Conservation (phyloP, 805 yeast species). For the Nakazawaea wyomingensis region DNA sequence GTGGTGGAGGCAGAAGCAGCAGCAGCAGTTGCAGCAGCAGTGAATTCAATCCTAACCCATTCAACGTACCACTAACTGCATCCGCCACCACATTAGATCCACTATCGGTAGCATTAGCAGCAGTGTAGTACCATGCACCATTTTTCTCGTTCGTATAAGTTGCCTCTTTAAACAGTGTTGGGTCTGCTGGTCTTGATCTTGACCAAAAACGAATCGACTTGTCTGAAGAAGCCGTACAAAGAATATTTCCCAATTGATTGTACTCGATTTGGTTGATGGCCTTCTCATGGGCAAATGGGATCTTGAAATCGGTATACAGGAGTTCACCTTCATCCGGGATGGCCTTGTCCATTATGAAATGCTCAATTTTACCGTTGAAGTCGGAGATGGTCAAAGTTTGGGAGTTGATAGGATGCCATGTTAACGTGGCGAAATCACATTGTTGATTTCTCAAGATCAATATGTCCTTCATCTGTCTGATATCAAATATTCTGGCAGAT, state of each 20-base stretch:
- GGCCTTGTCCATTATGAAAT: constrained; percentile 58
- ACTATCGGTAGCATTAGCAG: constrained; percentile 21
- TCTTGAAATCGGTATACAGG: constrained; percentile 23
- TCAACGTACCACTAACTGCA: background rate
- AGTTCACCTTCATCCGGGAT: constrained; percentile 29
- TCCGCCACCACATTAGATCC: background rate
- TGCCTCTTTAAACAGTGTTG: constrained; percentile 73
- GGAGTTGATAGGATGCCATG: constrained; percentile 92
- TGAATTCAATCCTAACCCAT: background rate
- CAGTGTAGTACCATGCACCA: constrained; percentile 46
- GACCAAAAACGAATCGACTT: constrained; percentile 93
- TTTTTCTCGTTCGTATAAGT: constrained; percentile 64
- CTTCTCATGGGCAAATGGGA: constrained; percentile 93
- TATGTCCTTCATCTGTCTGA: constrained; percentile 77
- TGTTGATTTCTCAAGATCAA: constrained; percentile 73
- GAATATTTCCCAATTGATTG: constrained; percentile 89
- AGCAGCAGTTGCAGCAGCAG: background rate
- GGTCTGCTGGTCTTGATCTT: constrained; percentile 86
- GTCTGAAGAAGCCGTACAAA: constrained; percentile 92
- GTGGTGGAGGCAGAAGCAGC: constrained; percentile 3
- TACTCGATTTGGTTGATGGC: constrained; percentile 87
- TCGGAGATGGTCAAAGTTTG: constrained; percentile 78
- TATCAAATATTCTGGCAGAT: constrained; percentile 81
- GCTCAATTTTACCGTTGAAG: constrained; percentile 82
- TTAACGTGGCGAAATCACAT: constrained; percentile 75